Percentiles rank a stretch among this genome's conserved stretches.
Evolutionary conservation across 1,284 basidiomycete genomes (phyloP).

Genomic region (Tilletia horrida): DNA sequence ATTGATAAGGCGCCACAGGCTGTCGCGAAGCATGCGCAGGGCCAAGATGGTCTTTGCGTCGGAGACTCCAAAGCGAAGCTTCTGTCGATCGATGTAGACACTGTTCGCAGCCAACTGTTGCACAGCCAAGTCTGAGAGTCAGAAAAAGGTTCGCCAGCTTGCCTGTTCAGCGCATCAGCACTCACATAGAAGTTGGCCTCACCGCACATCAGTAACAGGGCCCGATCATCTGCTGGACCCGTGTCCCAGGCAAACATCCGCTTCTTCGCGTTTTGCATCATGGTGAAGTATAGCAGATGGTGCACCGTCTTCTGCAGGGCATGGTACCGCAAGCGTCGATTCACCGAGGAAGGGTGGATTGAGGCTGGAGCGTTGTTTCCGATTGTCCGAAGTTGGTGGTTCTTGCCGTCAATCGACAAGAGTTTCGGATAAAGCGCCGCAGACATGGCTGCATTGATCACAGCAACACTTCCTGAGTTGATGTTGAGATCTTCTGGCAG

Average conservation of each 20-base stretch:
- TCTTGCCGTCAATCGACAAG: conserved; percentile 65
- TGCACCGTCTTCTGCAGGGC: conserved; percentile 23
- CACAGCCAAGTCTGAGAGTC: too few relatives aligned
- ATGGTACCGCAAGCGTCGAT: conserved; percentile 28
- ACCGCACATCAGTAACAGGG: conserved; percentile 80
- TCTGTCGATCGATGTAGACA: conserved; percentile 78
- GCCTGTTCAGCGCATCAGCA: conserved; percentile 1
- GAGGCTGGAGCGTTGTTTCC: conserved; percentile 76
- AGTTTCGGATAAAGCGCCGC: conserved; percentile 92
- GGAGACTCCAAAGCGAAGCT: conserved; percentile 69
- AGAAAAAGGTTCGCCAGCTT: conserved; percentile 19
- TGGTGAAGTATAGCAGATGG: conserved; percentile 34
- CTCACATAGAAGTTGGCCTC: conserved; percentile 83
- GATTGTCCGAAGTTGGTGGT: conserved; percentile 70
- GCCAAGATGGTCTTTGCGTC: conserved; percentile 68
- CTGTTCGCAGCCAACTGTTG: conserved; percentile 68
- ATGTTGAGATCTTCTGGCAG: conserved; percentile 68
- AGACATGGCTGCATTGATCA: conserved; percentile 78
- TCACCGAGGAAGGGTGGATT: conserved; percentile 76
- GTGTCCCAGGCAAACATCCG: conserved; percentile 89
- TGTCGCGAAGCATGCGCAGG: conserved; percentile 72
- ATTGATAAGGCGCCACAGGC: conserved; percentile 66
- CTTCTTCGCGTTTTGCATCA: conserved; percentile 77
- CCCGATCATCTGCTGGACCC: conserved; percentile 78
- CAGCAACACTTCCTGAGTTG: conserved; percentile 64